Evolutionary conservation across 169 alveolate genomes (phyloP).

Genomic region (Besnoitia besnoiti): DNA sequence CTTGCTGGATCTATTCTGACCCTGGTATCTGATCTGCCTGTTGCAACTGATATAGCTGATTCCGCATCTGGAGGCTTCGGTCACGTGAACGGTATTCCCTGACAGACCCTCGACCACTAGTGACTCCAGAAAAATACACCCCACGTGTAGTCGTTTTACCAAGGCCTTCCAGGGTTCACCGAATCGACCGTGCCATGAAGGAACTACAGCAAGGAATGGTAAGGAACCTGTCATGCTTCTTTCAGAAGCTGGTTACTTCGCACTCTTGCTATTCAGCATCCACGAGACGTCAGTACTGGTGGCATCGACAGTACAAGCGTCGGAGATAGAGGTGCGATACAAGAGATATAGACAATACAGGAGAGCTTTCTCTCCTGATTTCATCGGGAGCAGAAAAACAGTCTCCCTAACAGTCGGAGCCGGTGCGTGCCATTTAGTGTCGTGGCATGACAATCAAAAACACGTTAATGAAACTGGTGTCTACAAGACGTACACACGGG

Average conservation of each 20-base stretch:
- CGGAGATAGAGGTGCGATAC: background rate
- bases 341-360: too few species aligned
- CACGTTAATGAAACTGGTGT: too few species aligned
- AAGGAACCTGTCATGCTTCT: background rate
- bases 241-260: background rate
- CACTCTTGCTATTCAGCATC: background rate
- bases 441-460: background rate
- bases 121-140: background rate
- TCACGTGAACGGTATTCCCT: slow-evolving; percentile 61
- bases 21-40: slow-evolving; percentile 61
- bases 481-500: too few species aligned
- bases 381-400: too few species aligned
- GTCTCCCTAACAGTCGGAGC: too few species aligned
- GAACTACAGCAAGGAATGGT: slow-evolving; percentile 61
- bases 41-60: slow-evolving; percentile 58
- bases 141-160: slow-evolving; percentile 61
- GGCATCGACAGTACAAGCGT: background rate
- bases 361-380: too few species aligned
- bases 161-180: slow-evolving; percentile 68
- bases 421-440: too few species aligned
- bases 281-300: background rate
- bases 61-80: slow-evolving; percentile 63
- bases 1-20: slow-evolving; percentile 61
- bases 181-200: slow-evolving; percentile 53
- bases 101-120: background rate